A percentile compares a stretch with the other conserved stretches of the same genome.
Conservation (phyloP, 352 stramenopile species). For the Thalassiosira mediterranea region DNA sequence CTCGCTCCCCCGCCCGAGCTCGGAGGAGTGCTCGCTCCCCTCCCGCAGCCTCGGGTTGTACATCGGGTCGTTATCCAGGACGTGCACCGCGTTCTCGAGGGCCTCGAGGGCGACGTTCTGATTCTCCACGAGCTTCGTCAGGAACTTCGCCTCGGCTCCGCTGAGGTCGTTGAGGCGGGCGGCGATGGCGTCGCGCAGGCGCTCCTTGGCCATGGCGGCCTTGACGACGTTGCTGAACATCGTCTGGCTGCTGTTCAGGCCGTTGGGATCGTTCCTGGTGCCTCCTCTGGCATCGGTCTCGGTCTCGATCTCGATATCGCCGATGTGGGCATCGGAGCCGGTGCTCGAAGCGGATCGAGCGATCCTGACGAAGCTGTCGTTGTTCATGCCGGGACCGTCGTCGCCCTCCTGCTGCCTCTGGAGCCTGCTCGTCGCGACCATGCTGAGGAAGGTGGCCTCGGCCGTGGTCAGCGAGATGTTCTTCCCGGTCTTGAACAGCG, state of each 20-base stretch:
- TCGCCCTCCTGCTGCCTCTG: conserved; percentile 1
- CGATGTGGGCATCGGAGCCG: too few species aligned
- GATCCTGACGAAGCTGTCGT: too few species aligned
- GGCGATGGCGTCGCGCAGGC: conserved; percentile 17
- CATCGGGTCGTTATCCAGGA: conserved; percentile 36
- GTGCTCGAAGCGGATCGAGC: too few species aligned
- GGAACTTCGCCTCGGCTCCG: conserved; percentile 30
- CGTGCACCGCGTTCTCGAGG: conserved; percentile 34
- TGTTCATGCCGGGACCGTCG: too few species aligned
- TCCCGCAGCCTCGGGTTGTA: conserved; percentile 15
- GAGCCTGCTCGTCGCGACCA: conserved; percentile 12
- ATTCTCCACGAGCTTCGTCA: conserved; percentile 26
- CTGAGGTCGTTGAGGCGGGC: neutral
- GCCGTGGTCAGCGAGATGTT: conserved; percentile 15
- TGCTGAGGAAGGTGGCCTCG: conserved; percentile 28
- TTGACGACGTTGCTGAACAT: conserved; percentile 19
- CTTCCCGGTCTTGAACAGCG: conserved; percentile 29
- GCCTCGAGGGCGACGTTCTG: conserved; percentile 18
- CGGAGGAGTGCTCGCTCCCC: neutral
- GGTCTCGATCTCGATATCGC: too few species aligned
- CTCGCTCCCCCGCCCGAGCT: neutral
- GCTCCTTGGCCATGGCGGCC: conserved; percentile 29
- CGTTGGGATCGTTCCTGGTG: too few species aligned
- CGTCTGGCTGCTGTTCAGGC: neutral
- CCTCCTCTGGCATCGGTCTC: too few species aligned